Base-by-base conservation (phyloP, 1,284 basidiomycete species). In the Marasmius fiardii region DNA sequence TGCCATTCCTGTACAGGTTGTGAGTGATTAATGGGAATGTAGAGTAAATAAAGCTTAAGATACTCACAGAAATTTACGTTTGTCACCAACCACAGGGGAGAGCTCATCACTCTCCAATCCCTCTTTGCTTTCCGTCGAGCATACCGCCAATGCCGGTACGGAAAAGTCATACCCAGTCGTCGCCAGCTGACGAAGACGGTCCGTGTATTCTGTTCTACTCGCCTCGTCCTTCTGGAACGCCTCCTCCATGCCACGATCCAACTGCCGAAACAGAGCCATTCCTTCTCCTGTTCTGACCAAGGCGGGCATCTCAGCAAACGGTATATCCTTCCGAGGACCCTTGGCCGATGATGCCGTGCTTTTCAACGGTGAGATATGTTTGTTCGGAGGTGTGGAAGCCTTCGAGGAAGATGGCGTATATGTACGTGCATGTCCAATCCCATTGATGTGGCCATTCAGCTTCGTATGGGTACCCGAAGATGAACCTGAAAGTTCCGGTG, bases 271-370 rank as follows among this genome's bases (percentile, higher is more conserved):
- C 49, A 73, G 60, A 1, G 75, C 66, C 92, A 96, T 96, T 24
- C 85, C 82, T 58, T 86, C 79, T 0, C 85, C 75, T 0, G 90
- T 92, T n/a, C 95, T 86, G 11, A 86, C 68, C 31, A 96, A 80
- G 0, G 93, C 92, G 4, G 83, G 81, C 41, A 77, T 78, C 28
- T 92, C 89, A 1, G 71, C 70, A 58, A 92, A 90, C 1, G 78
- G 69, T 0, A 75, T 64, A 61, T 84, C 72, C 58, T 65, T 65
- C 61, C 28, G 57, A 51, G 50, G 49, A 16, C 39, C 45, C 39
- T 53, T 57, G 37, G 24, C 39, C 50, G 44, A 16, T 10, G 33
- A 44, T 21, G 53, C 16, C 14, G 26, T 14, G 24, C 31, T 24
- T n/a, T 23, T 12, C 24, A 63, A 56, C 4, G 63, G 58, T 16